Conservation (phyloP, 208 protist species). For the Wallacemonas sp. region DNA sequence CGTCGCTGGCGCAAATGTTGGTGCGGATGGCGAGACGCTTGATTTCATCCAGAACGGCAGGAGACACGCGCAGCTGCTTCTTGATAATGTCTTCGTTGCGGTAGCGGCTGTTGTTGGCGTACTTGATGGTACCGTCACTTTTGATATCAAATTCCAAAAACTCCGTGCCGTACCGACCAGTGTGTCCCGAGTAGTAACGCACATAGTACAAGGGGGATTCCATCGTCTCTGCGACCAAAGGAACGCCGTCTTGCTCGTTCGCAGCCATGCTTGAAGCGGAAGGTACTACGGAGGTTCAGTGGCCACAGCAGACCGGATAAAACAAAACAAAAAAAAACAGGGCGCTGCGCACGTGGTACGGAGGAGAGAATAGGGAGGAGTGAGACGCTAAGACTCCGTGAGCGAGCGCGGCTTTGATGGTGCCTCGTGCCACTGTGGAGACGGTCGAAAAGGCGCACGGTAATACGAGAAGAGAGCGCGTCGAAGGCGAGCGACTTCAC, state of each 20-base stretch:
- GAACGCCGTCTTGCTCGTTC: slow-evolving; percentile 8
- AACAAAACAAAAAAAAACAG: slow-evolving; percentile 2
- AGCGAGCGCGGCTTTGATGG: no score
- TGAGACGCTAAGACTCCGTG: no score
- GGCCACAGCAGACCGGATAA: no score
- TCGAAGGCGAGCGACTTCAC: no score
- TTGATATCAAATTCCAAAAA: slow-evolving; percentile 87
- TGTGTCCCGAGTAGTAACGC: slow-evolving; percentile 86
- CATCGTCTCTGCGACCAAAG: slow-evolving; percentile 42
- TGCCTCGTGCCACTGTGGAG: no score
- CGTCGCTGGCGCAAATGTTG: slow-evolving; percentile 66
- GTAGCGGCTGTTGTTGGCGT: slow-evolving; percentile 89
- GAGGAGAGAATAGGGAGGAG: not conserved
- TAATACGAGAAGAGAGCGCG: no score
- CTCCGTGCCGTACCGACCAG: slow-evolving; percentile 87
- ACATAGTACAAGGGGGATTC: slow-evolving; percentile 75
- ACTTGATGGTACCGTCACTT: slow-evolving; percentile 78
- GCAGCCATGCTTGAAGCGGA: not conserved
- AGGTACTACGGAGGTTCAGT: not conserved
- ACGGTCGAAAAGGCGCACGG: no score
- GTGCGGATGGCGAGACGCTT: slow-evolving; percentile 70
- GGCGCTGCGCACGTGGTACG: not conserved
- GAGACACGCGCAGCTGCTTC: slow-evolving; percentile 73
- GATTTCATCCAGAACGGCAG: slow-evolving; percentile 70
- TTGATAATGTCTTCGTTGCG: slow-evolving; percentile 90